Conservation (phyloP, 208 protist species). For the Leishmania major region DNA sequence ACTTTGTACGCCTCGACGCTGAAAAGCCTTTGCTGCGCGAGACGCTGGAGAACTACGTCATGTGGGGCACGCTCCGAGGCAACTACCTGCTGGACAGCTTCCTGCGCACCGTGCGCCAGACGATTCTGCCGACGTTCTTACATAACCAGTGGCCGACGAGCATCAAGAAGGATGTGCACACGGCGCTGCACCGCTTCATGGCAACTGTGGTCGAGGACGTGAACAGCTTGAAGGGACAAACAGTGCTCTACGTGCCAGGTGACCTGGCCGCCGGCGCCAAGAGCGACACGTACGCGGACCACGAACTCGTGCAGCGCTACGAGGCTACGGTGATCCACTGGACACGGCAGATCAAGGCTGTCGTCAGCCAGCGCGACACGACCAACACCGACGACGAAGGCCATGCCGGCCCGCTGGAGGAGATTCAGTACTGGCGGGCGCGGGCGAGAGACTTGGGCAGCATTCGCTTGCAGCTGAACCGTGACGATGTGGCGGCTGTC, state of each 20-base stretch:
- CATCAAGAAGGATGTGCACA: conserved; percentile 96
- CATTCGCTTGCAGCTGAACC: conserved; percentile 95
- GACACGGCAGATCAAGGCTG: conserved; percentile 98
- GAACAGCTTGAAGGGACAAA: conserved; percentile 93
- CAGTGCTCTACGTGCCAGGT: conserved; percentile 97
- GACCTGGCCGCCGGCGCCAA: conserved; percentile 70
- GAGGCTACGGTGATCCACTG: conserved; percentile 98
- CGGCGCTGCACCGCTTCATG: conserved; percentile 97
- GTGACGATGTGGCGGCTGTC: conserved; percentile 89
- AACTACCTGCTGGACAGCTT: conserved; percentile 83
- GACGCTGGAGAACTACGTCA: conserved; percentile 84
- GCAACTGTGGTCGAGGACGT: conserved; percentile 96
- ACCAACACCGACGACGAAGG: conserved; percentile 32
- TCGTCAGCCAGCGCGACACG: conserved; percentile 86
- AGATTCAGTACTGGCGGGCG: conserved; percentile 97
- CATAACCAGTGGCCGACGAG: conserved; percentile 94
- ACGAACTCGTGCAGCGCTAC: conserved; percentile 97
- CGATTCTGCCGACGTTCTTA: conserved; percentile 87
- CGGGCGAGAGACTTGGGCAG: conserved; percentile 94
- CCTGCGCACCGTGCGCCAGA: conserved; percentile 81
- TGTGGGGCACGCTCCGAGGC: conserved; percentile 77
- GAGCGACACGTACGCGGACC: conserved; percentile 80
- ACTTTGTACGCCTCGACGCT: conserved; percentile 80
- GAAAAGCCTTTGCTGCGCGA: conserved; percentile 85
- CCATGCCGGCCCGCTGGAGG: conserved; percentile 91